Evolutionary conservation across 2,329 filamentous ascomycete species (phyloP).

Genomic region (Pseudogymnoascus sp.): DNA sequence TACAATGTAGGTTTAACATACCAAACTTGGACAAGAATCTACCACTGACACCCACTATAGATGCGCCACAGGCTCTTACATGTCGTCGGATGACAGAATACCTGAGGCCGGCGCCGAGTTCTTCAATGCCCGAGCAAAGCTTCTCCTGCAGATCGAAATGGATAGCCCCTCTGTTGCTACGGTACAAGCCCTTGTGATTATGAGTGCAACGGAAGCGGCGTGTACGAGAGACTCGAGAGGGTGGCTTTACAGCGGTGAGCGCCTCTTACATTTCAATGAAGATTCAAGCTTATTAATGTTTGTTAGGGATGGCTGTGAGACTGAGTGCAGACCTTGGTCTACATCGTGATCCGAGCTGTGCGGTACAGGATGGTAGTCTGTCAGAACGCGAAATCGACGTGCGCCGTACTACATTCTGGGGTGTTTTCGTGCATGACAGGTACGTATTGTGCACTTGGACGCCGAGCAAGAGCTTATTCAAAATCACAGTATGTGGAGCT

Average conservation of each 20-base stretch:
- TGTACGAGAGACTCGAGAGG: conserved; percentile 38
- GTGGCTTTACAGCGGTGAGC: conserved; percentile 39
- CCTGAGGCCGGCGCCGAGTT: conserved; percentile 30
- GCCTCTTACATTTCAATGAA: not conserved
- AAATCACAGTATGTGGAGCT: conserved; percentile 12
- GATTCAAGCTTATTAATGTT: not conserved
- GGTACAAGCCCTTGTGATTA: conserved; percentile 38
- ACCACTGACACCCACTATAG: not conserved
- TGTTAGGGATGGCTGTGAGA: conserved; percentile 13
- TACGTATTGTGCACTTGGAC: not conserved
- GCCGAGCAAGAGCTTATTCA: not conserved
- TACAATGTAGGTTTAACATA: conserved; percentile 12
- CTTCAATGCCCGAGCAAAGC: conserved; percentile 38
- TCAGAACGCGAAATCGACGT: conserved; percentile 9
- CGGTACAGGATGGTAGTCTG: not conserved
- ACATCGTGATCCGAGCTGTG: conserved; percentile 9
- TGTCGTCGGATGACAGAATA: not conserved
- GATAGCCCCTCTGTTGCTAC: conserved; percentile 42
- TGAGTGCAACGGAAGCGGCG: conserved; percentile 39
- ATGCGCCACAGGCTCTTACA: not conserved
- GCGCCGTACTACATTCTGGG: conserved; percentile 12
- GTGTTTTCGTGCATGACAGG: conserved; percentile 13
- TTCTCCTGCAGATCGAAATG: conserved; percentile 39
- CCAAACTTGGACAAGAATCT: not conserved
- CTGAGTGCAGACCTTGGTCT: conserved; percentile 13